phyloP scores from a whole-genome alignment of 164 flowering plant species.

The Brasenia schreberi region DNA sequence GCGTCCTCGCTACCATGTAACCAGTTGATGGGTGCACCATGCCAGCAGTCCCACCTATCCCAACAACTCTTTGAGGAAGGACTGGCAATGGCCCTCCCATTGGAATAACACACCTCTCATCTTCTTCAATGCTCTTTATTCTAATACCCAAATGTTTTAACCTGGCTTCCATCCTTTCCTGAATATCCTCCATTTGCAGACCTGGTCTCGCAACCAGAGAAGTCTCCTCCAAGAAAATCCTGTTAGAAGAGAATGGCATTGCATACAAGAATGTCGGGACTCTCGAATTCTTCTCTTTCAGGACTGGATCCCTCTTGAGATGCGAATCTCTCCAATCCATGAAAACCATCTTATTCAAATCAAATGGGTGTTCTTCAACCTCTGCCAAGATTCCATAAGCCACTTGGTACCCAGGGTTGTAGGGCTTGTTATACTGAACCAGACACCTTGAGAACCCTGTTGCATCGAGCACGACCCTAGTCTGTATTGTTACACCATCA shows the following conservation, averaged over 20 bases:
- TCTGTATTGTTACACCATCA: conserved; percentile 73
- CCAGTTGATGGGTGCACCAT: conserved; percentile 99
- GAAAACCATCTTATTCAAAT: conserved; percentile 81
- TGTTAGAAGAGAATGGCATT: conserved; percentile 78
- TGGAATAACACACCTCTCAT: conserved; percentile 79
- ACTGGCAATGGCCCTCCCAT: conserved; percentile 98
- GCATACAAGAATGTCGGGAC: conserved; percentile 90
- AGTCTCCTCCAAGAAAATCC: conserved; percentile 88
- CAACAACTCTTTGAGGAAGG: conserved; percentile 78
- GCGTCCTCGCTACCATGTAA: conserved; percentile 89
- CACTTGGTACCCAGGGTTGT: conserved; percentile 89
- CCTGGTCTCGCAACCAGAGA: conserved; percentile 93
- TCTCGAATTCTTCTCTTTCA: conserved; percentile 47
- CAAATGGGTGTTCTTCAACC: conserved; percentile 88
- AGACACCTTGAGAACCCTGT: conserved; percentile 81
- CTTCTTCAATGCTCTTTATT: conserved; percentile 79
- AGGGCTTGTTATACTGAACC: conserved; percentile 83
- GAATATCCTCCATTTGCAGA: conserved; percentile 55
- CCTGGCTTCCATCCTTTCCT: conserved; percentile 84
- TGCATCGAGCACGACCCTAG: conserved; percentile 81
- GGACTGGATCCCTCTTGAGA: conserved; percentile 25
- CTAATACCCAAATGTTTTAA: conserved; percentile 76
- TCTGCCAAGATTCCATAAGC: conserved; percentile 92
- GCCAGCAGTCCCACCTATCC: conserved; percentile 94
- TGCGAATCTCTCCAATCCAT: conserved; percentile 98